Evolutionary conservation across 2,329 filamentous ascomycete species (phyloP).

Genomic region (Plenodomus biglobosus): DNA sequence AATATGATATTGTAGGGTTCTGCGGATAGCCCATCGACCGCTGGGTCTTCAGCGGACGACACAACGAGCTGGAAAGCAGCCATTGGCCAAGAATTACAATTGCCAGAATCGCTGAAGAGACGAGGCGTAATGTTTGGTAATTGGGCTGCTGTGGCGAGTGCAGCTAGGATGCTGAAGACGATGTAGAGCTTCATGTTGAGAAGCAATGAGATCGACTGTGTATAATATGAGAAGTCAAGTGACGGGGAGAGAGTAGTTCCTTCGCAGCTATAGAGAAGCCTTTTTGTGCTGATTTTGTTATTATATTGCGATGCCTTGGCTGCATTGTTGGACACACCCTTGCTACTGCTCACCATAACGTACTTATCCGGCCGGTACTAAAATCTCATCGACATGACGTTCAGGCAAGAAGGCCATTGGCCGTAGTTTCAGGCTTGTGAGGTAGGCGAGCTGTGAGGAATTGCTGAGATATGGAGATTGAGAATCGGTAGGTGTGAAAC

Average conservation of each 20-base stretch:
- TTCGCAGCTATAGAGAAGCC: not conserved
- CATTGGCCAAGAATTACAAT: not conserved
- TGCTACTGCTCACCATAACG: not conserved
- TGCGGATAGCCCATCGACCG: slow-evolving; percentile 2
- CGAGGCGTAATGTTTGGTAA: slow-evolving; percentile 1
- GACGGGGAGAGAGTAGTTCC: not conserved
- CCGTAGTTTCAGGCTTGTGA: not conserved
- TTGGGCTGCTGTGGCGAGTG: not conserved
- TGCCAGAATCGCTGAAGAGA: not conserved
- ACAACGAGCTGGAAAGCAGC: not conserved
- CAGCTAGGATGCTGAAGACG: not conserved
- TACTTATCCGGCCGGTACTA: not conserved
- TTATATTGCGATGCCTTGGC: not conserved
- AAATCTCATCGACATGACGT: not conserved
- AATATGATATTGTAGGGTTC: slow-evolving; percentile 4
- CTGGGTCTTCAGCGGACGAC: slow-evolving; percentile 2
- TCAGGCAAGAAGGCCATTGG: not conserved
- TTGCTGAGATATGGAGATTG: too few species aligned
- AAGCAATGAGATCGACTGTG: not conserved
- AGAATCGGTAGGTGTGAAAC: too few species aligned
- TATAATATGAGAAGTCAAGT: not conserved
- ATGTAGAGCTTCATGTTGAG: not conserved
- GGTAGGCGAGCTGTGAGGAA: too few species aligned
- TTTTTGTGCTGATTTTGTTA: not conserved
- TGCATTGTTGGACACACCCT: not conserved